Percentiles rank a stretch among this genome's conserved stretches.
These are phyloP conservation scores for Ophiosphaerella narmari DNA, from an alignment of 2,329 filamentous ascomycete genomes.

Conservation along the genomic window DNA sequence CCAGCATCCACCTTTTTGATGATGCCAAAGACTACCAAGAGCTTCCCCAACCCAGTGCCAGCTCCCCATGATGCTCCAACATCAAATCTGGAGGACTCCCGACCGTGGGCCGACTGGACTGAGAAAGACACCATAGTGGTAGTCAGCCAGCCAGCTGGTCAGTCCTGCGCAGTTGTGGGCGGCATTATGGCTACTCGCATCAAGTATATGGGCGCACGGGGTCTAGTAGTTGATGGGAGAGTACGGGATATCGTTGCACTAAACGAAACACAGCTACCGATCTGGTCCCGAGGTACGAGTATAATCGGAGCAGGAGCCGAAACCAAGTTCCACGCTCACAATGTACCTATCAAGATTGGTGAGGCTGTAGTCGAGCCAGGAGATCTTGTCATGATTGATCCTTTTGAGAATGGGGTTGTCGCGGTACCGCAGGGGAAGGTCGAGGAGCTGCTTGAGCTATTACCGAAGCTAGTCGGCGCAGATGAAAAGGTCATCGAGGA, in stretches of 20 bases:
- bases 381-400: slow-evolving; percentile 73
- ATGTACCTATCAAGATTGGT: slow-evolving; percentile 47
- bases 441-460: slow-evolving; percentile 62
- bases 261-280: slow-evolving; percentile 59
- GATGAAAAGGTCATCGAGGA: slow-evolving; percentile 58
- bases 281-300: slow-evolving; percentile 63
- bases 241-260: slow-evolving; percentile 69
- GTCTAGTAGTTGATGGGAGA: slow-evolving; percentile 69
- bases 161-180: slow-evolving; percentile 74
- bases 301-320: slow-evolving; percentile 63
- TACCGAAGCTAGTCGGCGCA: slow-evolving; percentile 51
- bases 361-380: slow-evolving; percentile 49
- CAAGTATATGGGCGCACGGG: slow-evolving; percentile 63
- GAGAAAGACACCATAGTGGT: slow-evolving; percentile 65
- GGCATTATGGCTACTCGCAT: slow-evolving; percentile 76
- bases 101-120: slow-evolving; percentile 72
- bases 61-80: slow-evolving; percentile 37
- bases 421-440: slow-evolving; percentile 67
- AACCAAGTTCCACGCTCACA: slow-evolving; percentile 60
- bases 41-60: slow-evolving; percentile 40
- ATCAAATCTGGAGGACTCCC: slow-evolving; percentile 39
- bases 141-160: slow-evolving; percentile 66
- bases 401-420: slow-evolving; percentile 68
- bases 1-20: slow-evolving; percentile 68
- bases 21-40: slow-evolving; percentile 59